These are phyloP conservation scores for Fusarium sp. DNA, from an alignment of 2,329 filamentous ascomycete species.

Conservation along the genomic window DNA sequence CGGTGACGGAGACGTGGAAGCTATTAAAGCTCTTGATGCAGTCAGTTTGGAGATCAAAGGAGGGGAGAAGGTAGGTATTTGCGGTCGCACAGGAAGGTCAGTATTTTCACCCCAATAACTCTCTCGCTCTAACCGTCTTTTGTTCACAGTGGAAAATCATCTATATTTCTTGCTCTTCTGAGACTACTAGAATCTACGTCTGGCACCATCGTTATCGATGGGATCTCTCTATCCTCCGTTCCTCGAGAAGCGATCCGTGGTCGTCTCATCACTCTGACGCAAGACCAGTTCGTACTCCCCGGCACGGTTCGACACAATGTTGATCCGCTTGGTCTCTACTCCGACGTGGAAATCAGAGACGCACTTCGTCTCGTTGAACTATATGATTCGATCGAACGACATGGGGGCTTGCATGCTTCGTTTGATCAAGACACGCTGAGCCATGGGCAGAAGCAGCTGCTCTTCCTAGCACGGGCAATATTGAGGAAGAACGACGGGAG, in stretches of 20 bases:
- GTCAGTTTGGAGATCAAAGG: slow-evolving; percentile 39
- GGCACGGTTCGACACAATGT: slow-evolving; percentile 58
- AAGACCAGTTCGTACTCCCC: slow-evolving; percentile 58
- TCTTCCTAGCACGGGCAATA: slow-evolving; percentile 58
- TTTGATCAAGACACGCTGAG: slow-evolving; percentile 49
- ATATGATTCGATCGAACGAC: slow-evolving; percentile 48
- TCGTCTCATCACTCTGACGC: slow-evolving; percentile 56
- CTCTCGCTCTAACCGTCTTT: not conserved
- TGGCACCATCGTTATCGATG: slow-evolving; percentile 54
- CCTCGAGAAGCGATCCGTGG: slow-evolving; percentile 53
- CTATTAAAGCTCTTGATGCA: slow-evolving; percentile 31
- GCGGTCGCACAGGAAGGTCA: slow-evolving; percentile 56
- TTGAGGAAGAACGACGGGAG: slow-evolving; percentile 48
- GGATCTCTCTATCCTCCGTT: slow-evolving; percentile 50
- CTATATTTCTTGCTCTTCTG: slow-evolving; percentile 56
- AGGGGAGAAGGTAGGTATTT: slow-evolving; percentile 60
- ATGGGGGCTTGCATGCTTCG: slow-evolving; percentile 49
- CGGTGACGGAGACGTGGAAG: not conserved
- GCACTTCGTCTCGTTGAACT: slow-evolving; percentile 55
- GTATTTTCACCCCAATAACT: not conserved
- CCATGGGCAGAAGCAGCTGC: slow-evolving; percentile 59
- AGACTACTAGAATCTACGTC: slow-evolving; percentile 54
- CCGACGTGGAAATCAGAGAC: slow-evolving; percentile 48
- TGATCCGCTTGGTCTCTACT: slow-evolving; percentile 48
- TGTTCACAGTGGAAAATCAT: slow-evolving; percentile 57